Conservation (phyloP, 257 asterid species). For the Capsicum rhomboideum region DNA sequence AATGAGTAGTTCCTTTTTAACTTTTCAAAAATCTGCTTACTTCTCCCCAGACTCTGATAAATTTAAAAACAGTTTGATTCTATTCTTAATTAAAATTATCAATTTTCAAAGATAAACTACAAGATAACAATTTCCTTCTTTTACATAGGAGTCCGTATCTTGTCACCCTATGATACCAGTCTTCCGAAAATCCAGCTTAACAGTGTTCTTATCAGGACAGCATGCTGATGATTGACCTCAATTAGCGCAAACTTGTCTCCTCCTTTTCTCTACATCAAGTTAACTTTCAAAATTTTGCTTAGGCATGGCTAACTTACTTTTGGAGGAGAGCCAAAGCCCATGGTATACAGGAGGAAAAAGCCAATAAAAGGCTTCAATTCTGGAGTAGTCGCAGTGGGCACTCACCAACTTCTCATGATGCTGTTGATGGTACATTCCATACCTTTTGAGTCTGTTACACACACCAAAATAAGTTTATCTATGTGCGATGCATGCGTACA, state of each 20-base stretch:
- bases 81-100: background rate
- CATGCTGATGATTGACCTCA: background rate
- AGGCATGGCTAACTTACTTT: constrained; percentile 96
- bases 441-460: background rate
- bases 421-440: constrained; percentile 55
- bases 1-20: background rate
- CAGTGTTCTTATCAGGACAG: background rate
- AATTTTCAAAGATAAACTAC: background rate
- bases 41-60: background rate
- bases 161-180: background rate
- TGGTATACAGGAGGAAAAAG: constrained; percentile 75
- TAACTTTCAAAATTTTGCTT: constrained; percentile 1
- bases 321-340: constrained; percentile 92
- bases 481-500: background rate
- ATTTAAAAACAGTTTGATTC: background rate
- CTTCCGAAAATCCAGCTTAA: background rate
- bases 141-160: background rate
- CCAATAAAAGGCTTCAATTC: constrained; percentile 59
- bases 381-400: constrained; percentile 88
- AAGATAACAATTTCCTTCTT: background rate
- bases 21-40: background rate
- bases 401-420: constrained; percentile 84
- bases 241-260: background rate
- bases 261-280: background rate
- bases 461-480: background rate